Evolutionary conservation across 2,329 filamentous ascomycete genomes (phyloP).

Genomic region (Dactylonectria estremocensis): DNA sequence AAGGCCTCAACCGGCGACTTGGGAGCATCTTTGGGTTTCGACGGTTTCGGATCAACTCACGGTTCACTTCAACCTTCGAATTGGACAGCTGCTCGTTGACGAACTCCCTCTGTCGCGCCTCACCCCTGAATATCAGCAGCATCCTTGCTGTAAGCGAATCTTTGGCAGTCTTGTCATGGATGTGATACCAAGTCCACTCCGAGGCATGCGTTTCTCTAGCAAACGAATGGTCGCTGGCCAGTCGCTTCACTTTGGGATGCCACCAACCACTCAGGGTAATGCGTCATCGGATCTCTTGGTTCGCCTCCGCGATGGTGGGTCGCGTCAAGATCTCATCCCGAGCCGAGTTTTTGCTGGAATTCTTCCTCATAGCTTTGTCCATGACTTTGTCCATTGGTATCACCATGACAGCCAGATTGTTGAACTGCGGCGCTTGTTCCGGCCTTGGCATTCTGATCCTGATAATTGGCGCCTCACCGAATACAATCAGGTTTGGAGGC

Average conservation of each 20-base stretch:
- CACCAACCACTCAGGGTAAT: slow-evolving; percentile 49
- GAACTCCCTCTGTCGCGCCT: slow-evolving; percentile 25
- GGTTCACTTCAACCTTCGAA: slow-evolving; percentile 33
- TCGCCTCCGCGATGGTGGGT: slow-evolving; percentile 34
- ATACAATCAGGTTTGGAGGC: slow-evolving; percentile 39
- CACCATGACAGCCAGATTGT: slow-evolving; percentile 46
- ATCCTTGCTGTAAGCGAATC: slow-evolving; percentile 16
- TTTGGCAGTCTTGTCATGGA: slow-evolving; percentile 33
- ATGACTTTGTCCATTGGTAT: slow-evolving; percentile 64
- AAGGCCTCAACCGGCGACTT: too few species aligned
- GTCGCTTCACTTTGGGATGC: slow-evolving; percentile 48
- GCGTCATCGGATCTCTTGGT: slow-evolving; percentile 52
- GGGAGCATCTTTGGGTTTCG: background rate
- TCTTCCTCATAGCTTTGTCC: slow-evolving; percentile 56
- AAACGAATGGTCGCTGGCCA: slow-evolving; percentile 50
- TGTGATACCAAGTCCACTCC: slow-evolving; percentile 34
- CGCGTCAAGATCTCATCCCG: slow-evolving; percentile 53
- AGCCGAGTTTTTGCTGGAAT: slow-evolving; percentile 40
- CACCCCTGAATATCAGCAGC: slow-evolving; percentile 13
- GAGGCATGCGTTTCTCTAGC: slow-evolving; percentile 57
- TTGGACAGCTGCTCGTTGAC: slow-evolving; percentile 33
- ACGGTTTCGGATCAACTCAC: background rate
- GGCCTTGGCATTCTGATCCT: slow-evolving; percentile 46
- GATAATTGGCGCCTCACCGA: slow-evolving; percentile 40
- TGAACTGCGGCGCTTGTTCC: slow-evolving; percentile 50